phyloP scores from a whole-genome alignment of 441 rosid genomes.

The Erodium moschatum region DNA sequence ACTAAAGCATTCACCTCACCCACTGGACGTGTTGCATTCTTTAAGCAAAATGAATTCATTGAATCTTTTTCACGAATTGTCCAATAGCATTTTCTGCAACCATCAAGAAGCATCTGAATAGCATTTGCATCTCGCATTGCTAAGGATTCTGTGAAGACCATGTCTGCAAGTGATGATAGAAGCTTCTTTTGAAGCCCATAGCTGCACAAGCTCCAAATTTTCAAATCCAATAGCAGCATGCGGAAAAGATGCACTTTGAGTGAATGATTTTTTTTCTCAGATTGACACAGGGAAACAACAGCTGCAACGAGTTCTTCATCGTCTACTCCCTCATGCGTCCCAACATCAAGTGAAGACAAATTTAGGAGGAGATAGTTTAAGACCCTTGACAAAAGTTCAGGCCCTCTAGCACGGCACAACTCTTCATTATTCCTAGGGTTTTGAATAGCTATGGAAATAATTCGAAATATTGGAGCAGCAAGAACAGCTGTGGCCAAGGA shows the following conservation, averaged over 20 bases:
- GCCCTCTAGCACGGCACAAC: conserved; percentile 66
- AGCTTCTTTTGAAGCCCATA: conserved; percentile 98
- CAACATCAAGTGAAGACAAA: conserved; percentile 57
- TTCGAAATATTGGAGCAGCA: conserved; percentile 90
- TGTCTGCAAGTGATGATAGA: conserved; percentile 91
- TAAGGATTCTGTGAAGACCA: conserved; percentile 90
- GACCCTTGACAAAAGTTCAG: conserved; percentile 84
- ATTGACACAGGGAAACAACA: conserved; percentile 79
- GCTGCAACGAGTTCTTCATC: conserved; percentile 98
- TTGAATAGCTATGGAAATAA: conserved; percentile 70
- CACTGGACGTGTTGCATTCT: conserved; percentile 55
- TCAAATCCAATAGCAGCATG: conserved; percentile 78
- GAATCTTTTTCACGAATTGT: conserved; percentile 75
- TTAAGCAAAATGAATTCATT: conserved; percentile 47
- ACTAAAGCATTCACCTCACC: conserved; percentile 97
- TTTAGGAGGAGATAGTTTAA: conserved; percentile 76
- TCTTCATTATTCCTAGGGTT: conserved; percentile 93
- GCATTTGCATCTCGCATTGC: conserved; percentile 96
- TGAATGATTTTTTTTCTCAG: conserved; percentile 71
- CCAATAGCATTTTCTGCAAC: conserved; percentile 99
- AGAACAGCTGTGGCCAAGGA: conserved; percentile 60
- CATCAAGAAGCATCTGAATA: conserved; percentile 98
- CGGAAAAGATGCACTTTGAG: conserved; percentile 94
- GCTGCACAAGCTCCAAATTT: conserved; percentile 93
- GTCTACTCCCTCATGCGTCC: conserved; percentile 58